Evolutionary conservation across 1,284 basidiomycete genomes (phyloP).

Genomic region (Marasmius sp.): DNA sequence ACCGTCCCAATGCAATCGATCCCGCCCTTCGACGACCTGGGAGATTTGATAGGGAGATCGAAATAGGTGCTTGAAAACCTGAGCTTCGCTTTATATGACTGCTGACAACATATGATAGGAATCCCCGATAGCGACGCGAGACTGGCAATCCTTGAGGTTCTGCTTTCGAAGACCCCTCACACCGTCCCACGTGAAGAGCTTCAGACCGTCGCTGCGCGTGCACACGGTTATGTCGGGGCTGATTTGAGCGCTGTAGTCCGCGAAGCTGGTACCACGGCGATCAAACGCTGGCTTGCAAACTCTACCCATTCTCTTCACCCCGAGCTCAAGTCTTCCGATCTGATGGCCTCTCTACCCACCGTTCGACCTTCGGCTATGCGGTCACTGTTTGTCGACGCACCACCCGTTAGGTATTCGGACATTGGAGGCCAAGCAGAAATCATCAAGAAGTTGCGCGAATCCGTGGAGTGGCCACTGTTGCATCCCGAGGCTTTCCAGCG

Average conservation of each 20-base stretch:
- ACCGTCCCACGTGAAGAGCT: conserved; percentile 64
- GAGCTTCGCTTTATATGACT: neutral
- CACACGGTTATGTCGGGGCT: conserved; percentile 97
- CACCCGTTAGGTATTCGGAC: conserved; percentile 82
- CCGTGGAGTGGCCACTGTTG: conserved; percentile 92
- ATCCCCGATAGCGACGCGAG: conserved; percentile 88
- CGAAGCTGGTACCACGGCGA: conserved; percentile 89
- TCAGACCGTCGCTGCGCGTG: conserved; percentile 67
- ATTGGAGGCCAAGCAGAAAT: conserved; percentile 85
- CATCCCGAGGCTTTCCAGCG: conserved; percentile 86
- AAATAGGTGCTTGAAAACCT: conserved; percentile 68
- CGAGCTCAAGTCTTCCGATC: conserved; percentile 59
- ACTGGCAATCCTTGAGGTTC: conserved; percentile 79
- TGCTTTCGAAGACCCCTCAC: conserved; percentile 83
- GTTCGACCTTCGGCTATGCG: conserved; percentile 95
- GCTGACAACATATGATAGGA: conserved; percentile 45
- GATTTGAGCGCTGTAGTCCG: conserved; percentile 92
- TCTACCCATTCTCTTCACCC: conserved; percentile 23
- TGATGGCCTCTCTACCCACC: conserved; percentile 70
- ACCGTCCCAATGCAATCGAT: conserved; percentile 95
- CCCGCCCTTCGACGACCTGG: conserved; percentile 94
- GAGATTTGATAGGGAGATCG: conserved; percentile 95
- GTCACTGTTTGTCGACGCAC: conserved; percentile 87
- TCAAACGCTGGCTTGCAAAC: conserved; percentile 74
- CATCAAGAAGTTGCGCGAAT: conserved; percentile 83